Evolutionary conservation across 2,329 filamentous ascomycete species (phyloP).

Genomic region (Malbranchea zuffiana): DNA sequence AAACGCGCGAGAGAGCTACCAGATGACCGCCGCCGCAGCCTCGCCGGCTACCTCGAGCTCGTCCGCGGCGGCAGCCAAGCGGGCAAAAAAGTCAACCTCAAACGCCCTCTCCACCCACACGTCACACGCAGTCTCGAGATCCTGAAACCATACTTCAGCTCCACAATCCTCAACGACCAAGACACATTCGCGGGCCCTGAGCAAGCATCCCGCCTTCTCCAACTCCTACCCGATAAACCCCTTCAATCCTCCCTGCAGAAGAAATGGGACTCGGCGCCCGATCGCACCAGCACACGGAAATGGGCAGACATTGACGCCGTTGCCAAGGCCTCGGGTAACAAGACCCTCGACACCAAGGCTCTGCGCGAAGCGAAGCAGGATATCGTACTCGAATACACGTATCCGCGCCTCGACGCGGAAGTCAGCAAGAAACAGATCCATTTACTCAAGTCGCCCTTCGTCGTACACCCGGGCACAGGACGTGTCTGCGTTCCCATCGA

Average conservation of each 20-base stretch:
- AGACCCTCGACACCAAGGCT: slow-evolving; percentile 58
- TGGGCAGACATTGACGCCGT: slow-evolving; percentile 89
- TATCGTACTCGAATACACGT: slow-evolving; percentile 93
- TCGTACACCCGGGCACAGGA: slow-evolving; percentile 88
- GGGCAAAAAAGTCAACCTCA: slow-evolving; percentile 75
- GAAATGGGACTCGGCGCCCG: slow-evolving; percentile 82
- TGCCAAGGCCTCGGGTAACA: slow-evolving; percentile 62
- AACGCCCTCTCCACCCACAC: slow-evolving; percentile 81
- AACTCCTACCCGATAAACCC: slow-evolving; percentile 69
- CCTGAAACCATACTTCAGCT: slow-evolving; percentile 71
- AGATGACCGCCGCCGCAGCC: slow-evolving; percentile 71
- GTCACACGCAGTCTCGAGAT: slow-evolving; percentile 74
- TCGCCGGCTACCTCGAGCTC: slow-evolving; percentile 82
- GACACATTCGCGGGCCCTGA: slow-evolving; percentile 69
- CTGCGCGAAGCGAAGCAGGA: slow-evolving; percentile 89
- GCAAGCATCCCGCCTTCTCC: slow-evolving; percentile 64
- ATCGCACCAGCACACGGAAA: slow-evolving; percentile 65
- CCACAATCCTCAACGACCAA: slow-evolving; percentile 70
- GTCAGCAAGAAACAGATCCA: slow-evolving; percentile 98
- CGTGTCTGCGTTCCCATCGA: slow-evolving; percentile 94
- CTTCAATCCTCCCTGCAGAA: slow-evolving; percentile 69
- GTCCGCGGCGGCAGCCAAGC: slow-evolving; percentile 76
- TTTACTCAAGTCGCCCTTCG: slow-evolving; percentile 92
- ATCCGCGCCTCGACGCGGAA: slow-evolving; percentile 90
- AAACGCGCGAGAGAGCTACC: slow-evolving; percentile 73